phyloP scores from a whole-genome alignment of 257 asterid species.

The Capsicum chinense region DNA sequence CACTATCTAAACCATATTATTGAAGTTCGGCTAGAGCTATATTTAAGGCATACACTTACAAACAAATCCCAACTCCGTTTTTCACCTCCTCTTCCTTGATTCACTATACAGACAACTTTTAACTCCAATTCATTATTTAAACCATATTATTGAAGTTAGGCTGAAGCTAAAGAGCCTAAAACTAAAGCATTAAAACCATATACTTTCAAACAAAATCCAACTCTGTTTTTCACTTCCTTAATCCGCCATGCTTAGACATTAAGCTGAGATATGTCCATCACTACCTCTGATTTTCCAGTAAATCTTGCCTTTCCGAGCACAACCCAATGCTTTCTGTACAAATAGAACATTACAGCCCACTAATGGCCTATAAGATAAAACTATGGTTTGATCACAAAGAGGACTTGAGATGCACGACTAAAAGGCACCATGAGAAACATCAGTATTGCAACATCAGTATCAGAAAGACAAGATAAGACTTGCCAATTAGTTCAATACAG shows the following conservation, averaged over 20 bases:
- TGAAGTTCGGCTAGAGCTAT: too few relatives aligned
- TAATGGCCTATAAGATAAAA: neutral
- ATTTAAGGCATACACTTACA: too few relatives aligned
- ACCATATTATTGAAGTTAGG: slow-evolving; percentile 8
- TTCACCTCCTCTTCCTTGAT: too few relatives aligned
- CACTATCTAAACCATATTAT: too few relatives aligned
- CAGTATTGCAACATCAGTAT: neutral
- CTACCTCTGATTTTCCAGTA: neutral
- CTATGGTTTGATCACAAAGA: neutral
- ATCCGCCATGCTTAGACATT: neutral
- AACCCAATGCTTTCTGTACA: neutral
- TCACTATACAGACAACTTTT: too few relatives aligned
- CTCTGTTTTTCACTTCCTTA: neutral
- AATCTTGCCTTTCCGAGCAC: neutral
- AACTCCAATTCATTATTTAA: neutral
- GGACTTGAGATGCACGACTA: neutral
- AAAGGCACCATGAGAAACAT: neutral
- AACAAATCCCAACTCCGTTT: too few relatives aligned
- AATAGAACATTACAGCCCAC: neutral
- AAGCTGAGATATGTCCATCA: neutral
- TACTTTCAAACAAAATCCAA: neutral
- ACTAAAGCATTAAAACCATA: neutral
- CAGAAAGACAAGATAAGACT: neutral
- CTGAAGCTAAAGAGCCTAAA: neutral
- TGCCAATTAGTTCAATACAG: neutral